phyloP scores from a whole-genome alignment of 345 rosid genomes.

The Garcia nutans region DNA sequence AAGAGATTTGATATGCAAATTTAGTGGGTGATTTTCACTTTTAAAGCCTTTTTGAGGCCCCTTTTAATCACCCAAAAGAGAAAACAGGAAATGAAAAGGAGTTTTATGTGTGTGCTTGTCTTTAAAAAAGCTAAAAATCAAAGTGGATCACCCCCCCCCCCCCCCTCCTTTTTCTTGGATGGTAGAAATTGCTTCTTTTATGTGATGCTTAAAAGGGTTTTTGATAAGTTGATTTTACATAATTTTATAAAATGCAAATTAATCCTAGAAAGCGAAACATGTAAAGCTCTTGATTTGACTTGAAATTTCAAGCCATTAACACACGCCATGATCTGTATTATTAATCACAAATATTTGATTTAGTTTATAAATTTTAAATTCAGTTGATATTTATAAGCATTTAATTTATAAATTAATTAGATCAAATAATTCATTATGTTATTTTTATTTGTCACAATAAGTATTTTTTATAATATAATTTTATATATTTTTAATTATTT shows the following conservation, averaged over 20 bases:
- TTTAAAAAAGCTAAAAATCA: slow-evolving; percentile 5
- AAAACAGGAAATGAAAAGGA: background rate
- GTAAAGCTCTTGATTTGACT: background rate
- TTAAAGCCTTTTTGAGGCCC: background rate
- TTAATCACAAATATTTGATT: too few species aligned
- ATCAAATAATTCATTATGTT: too few species aligned
- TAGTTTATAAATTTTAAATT: background rate
- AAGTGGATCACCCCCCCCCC: slow-evolving; percentile 1
- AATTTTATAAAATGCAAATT: background rate
- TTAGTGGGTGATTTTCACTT: background rate
- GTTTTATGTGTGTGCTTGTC: slow-evolving; percentile 6
- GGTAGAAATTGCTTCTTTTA: slow-evolving; percentile 31
- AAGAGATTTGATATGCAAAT: background rate
- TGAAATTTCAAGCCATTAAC: background rate
- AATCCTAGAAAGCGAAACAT: background rate
- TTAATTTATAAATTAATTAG: background rate
- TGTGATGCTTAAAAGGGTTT: slow-evolving; percentile 24
- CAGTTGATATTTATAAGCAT: background rate
- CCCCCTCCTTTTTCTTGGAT: slow-evolving; percentile 22
- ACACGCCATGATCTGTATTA: background rate
- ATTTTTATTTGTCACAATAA: too few species aligned
- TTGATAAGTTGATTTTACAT: slow-evolving; percentile 7
- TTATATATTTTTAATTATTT: too few species aligned
- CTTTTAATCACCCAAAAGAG: background rate
- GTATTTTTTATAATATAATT: too few species aligned